Base-by-base conservation (phyloP, 2,329 filamentous ascomycete genomes). In the Clarireedia hainanense region DNA sequence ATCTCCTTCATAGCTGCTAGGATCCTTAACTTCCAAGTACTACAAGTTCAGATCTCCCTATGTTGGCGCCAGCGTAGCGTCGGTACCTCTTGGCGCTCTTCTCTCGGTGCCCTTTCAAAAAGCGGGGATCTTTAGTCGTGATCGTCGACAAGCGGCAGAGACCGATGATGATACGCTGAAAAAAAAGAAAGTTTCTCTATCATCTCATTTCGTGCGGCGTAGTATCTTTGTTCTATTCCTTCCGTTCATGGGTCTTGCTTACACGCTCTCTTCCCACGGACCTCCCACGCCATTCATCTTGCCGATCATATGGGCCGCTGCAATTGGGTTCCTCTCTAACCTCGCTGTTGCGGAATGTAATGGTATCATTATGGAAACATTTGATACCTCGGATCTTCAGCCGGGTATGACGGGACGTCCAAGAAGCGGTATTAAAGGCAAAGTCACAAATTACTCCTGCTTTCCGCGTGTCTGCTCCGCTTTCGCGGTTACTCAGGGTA, bases 331-430 rank as follows among this genome's bases (percentile, higher is more conserved):
- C 63, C 73, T 90, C 5, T 86, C 84, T 1, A 85, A 83, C 51
- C 78, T 92, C 9, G 87, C 86, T 1, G 83, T 89, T 47, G 81
- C 87, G 2, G 88, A 91, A 70, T 90, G 87, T 69, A 81, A 86
- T 60, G 86, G 87, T 0, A 72, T 91, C 34, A 79, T 91, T 67
- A 91, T 91, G 87, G 87, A 91, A 66, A 85, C 84, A 0, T 91
- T 86, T 68, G 88, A 91, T 67, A 88, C 84, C n/a, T 89, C 85
- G 42, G 88, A 91, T 68, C 75, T 91, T 4, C 86, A 88, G 62
- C 83, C 85, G 2, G 84, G 85, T 10, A 85, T 86, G 75, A 86
- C 79, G 6, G 80, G 80, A 30, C 75, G 75, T 15, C 75, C 75
- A n/a, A 73, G 71, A 27, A 55, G 26, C 20, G 52, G 52, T 3